These are phyloP conservation scores for Entonaema liquescens DNA, from an alignment of 495 filamentous ascomycete genomes.

Conservation along the genomic window DNA sequence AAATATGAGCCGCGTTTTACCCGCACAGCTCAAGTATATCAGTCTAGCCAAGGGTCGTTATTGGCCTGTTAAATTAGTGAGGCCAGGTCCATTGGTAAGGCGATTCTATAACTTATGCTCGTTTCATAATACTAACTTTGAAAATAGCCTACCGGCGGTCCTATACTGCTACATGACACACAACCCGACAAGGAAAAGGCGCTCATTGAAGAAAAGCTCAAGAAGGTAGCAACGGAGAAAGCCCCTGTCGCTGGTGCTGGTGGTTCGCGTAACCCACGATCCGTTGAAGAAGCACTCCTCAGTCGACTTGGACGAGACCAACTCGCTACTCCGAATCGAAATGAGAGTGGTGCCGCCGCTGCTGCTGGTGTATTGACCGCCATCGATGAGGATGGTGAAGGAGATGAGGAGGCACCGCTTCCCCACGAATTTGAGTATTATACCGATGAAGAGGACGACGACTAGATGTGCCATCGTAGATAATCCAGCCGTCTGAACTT, in stretches of 20 bases:
- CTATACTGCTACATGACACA: slow-evolving; percentile 88
- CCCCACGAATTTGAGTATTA: slow-evolving; percentile 89
- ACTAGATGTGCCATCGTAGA: slow-evolving; percentile 41
- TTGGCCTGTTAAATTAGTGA: slow-evolving; percentile 93
- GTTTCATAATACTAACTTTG: slow-evolving; percentile 53
- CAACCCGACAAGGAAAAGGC: slow-evolving; percentile 78
- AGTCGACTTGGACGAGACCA: slow-evolving; percentile 38
- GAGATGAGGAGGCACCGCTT: slow-evolving; percentile 79
- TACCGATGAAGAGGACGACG: slow-evolving; percentile 74
- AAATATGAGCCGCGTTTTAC: slow-evolving; percentile 96
- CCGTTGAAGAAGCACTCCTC: slow-evolving; percentile 42
- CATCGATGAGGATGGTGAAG: slow-evolving; percentile 86
- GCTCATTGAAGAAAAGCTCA: slow-evolving; percentile 85
- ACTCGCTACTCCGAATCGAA: slow-evolving; percentile 38
- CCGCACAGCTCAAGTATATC: slow-evolving; percentile 93
- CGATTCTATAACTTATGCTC: not conserved
- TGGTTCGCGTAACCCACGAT: slow-evolving; percentile 36
- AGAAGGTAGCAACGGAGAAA: slow-evolving; percentile 75
- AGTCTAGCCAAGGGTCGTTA: slow-evolving; percentile 88
- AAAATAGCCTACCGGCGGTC: slow-evolving; percentile 86
- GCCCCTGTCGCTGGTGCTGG: slow-evolving; percentile 58
- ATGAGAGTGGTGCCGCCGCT: slow-evolving; percentile 68
- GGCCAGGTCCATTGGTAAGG: slow-evolving; percentile 43
- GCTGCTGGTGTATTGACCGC: slow-evolving; percentile 83
- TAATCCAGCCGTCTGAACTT: slow-evolving; percentile 9